Conservation (phyloP, 106 monocot genomes). For the Dendrobium officinale region DNA sequence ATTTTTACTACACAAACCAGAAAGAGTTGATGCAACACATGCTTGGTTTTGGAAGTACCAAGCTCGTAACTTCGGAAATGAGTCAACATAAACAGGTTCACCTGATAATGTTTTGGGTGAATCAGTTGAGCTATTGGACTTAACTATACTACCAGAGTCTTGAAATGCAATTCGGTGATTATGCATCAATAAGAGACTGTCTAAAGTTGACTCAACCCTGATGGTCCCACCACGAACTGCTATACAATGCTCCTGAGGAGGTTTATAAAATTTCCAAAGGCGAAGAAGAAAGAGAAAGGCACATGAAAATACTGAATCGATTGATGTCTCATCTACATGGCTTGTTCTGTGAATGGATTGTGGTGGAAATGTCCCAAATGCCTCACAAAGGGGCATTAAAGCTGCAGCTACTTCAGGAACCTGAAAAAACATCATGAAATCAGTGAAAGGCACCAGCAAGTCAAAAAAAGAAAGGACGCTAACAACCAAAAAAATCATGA, state of each 20-base stretch:
- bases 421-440: constrained; percentile 22
- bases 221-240: constrained; percentile 56
- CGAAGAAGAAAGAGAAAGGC: constrained; percentile 93
- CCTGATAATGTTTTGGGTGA: constrained; percentile 4
- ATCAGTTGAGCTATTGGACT: constrained; percentile 2
- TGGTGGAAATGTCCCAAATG: constrained; percentile 68
- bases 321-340: constrained; percentile 44
- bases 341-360: constrained; percentile 33
- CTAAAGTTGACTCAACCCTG: constrained; percentile 54
- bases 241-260: constrained; percentile 55
- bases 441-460: not conserved
- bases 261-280: constrained; percentile 88
- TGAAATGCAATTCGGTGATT: constrained; percentile 38
- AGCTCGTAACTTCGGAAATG: constrained; percentile 73
- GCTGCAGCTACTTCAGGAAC: constrained; percentile 85
- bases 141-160: constrained; percentile 19
- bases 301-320: constrained; percentile 80
- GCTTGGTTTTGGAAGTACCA: constrained; percentile 96
- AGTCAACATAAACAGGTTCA: constrained; percentile 67
- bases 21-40: constrained; percentile 73
- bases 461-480: not conserved
- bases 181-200: constrained; percentile 69
- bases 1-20: constrained; percentile 50
- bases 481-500: not conserved
- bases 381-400: constrained; percentile 89